Conservation (phyloP, 2,329 filamentous ascomycete species). For the Hypoxylon sp. region DNA sequence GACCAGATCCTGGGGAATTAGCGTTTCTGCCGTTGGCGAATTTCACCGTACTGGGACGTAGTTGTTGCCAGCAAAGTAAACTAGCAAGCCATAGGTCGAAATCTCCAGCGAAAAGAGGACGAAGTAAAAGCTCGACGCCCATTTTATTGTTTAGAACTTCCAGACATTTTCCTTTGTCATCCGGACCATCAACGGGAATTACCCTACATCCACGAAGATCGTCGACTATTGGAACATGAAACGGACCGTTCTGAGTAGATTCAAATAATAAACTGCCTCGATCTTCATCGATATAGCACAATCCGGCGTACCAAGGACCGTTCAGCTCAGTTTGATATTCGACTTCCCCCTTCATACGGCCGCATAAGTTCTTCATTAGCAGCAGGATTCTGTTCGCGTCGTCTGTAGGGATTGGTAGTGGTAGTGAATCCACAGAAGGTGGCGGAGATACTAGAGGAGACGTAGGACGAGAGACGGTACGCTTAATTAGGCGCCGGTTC, state of each 20-base stretch:
- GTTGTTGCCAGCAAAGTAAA: constrained; percentile 83
- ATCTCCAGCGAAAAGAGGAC: constrained; percentile 74
- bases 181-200: constrained; percentile 64
- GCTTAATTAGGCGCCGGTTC: constrained; percentile 68
- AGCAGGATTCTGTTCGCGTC: constrained; percentile 79
- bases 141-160: constrained; percentile 68
- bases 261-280: constrained; percentile 81
- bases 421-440: constrained; percentile 71
- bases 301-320: constrained; percentile 76
- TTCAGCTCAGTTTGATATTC: constrained; percentile 75
- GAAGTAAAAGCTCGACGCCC: constrained; percentile 72
- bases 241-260: constrained; percentile 73
- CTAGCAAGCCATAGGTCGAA: constrained; percentile 85
- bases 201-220: constrained; percentile 82
- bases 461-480: constrained; percentile 67
- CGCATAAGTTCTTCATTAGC: constrained; percentile 82
- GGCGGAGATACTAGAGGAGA: constrained; percentile 68
- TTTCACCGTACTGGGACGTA: constrained; percentile 71
- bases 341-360: constrained; percentile 82
- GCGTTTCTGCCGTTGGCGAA: constrained; percentile 61
- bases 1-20: constrained; percentile 55
- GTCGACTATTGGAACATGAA: constrained; percentile 75
- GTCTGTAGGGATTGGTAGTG: constrained; percentile 70
- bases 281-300: constrained; percentile 83
- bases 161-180: constrained; percentile 63